These are phyloP conservation scores for Rubus parviflorus DNA, from an alignment of 306 rosid genomes.

Conservation along the genomic window DNA sequence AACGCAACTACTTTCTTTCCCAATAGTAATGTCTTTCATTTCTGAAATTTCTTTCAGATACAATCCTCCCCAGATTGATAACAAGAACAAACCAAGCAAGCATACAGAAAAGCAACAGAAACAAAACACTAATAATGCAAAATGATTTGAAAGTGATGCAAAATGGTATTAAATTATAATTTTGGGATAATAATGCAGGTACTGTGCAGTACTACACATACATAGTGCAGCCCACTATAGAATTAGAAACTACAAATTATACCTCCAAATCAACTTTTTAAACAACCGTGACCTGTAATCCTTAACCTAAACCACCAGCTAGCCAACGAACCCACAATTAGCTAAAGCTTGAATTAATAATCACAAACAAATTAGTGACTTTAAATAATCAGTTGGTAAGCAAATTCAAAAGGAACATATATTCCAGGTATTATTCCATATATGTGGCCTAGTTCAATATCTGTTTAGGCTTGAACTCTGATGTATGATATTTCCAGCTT, in stretches of 20 bases:
- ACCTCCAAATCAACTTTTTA: neutral
- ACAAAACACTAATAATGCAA: neutral
- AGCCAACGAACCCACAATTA: neutral
- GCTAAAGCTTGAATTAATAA: neutral
- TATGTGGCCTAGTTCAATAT: neutral
- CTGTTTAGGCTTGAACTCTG: neutral
- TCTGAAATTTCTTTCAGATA: neutral
- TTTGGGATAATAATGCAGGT: constrained; percentile 11
- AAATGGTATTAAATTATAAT: neutral
- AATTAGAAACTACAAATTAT: constrained; percentile 8
- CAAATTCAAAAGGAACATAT: neutral
- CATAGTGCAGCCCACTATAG: constrained; percentile 4
- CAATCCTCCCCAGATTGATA: neutral
- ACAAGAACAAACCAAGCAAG: neutral
- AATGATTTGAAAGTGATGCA: constrained; percentile 1
- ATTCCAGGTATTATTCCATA: constrained; percentile 9
- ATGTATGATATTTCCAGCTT: neutral
- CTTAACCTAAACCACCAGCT: constrained; percentile 12
- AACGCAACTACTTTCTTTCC: too few species aligned
- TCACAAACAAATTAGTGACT: neutral
- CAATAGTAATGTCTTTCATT: neutral
- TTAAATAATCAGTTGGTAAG: neutral
- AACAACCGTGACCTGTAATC: constrained; percentile 6
- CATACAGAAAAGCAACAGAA: neutral
- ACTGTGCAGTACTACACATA: neutral